Percentiles rank a stretch among this genome's conserved stretches.
These are phyloP conservation scores for Podospora fimiseda DNA, from an alignment of 495 filamentous ascomycete genomes.

Conservation along the genomic window DNA sequence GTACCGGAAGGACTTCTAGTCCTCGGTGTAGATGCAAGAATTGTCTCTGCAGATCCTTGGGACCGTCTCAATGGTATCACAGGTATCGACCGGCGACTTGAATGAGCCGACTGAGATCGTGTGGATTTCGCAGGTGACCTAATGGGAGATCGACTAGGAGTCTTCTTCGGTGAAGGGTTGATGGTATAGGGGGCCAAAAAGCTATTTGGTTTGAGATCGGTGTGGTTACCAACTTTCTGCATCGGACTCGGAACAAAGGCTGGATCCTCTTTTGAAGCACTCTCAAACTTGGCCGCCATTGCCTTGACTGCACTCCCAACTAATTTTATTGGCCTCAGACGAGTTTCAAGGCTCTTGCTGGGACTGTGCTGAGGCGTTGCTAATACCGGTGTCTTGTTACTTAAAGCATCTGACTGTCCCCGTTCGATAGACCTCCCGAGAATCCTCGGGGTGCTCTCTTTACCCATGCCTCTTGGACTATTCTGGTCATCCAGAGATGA, in stretches of 20 bases:
- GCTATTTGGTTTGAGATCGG: constrained; percentile 13
- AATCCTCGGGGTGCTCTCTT: neutral
- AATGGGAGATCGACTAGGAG: neutral
- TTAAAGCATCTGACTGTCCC: neutral
- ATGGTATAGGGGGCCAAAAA: constrained; percentile 26
- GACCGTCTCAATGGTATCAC: neutral
- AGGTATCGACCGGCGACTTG: neutral
- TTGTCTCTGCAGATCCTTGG: neutral
- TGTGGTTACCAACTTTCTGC: neutral
- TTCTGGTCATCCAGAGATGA: neutral
- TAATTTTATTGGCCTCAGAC: constrained; percentile 1
- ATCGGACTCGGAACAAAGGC: constrained; percentile 5
- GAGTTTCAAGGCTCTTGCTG: neutral
- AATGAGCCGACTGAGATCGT: constrained; percentile 5
- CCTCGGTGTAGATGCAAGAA: neutral
- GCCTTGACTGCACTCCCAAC: constrained; percentile 34
- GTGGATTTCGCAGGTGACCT: too few species aligned
- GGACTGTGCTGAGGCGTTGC: neutral
- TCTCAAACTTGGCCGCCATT: constrained; percentile 41
- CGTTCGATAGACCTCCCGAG: neutral
- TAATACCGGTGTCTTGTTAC: neutral
- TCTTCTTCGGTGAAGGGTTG: constrained; percentile 16
- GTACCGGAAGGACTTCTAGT: neutral
- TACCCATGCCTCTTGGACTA: neutral
- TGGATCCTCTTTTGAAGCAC: constrained; percentile 14